phyloP scores from a whole-genome alignment of 164 flowering plant genomes.

The Chloranthus sessilifolius region DNA sequence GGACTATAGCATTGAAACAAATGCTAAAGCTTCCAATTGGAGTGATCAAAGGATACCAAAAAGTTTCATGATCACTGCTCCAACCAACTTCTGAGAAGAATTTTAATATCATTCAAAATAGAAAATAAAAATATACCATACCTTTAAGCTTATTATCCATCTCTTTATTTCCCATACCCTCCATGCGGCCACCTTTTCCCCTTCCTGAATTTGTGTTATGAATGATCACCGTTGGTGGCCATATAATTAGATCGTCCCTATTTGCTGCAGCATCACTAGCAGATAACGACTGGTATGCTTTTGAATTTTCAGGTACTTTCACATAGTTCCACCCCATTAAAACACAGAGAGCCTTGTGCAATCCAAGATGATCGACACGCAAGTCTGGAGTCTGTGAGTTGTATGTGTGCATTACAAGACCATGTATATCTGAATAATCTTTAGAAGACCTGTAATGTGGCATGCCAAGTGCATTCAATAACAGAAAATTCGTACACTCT shows the following conservation, averaged over 20 bases:
- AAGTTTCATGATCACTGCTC: not conserved
- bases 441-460: constrained; percentile 70
- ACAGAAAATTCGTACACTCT: constrained; percentile 25
- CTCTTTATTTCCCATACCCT: constrained; percentile 86
- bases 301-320: constrained; percentile 74
- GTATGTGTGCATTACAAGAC: constrained; percentile 85
- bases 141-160: constrained; percentile 92
- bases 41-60: not conserved
- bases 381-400: constrained; percentile 54
- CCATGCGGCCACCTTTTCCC: constrained; percentile 85
- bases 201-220: constrained; percentile 83
- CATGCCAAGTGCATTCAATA: constrained; percentile 41
- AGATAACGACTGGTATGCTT: constrained; percentile 62
- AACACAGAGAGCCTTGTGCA: constrained; percentile 90
- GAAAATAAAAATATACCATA: constrained; percentile 30
- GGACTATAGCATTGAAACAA: not conserved
- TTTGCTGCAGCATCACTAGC: constrained; percentile 68
- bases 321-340: constrained; percentile 88
- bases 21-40: not conserved
- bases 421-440: constrained; percentile 76
- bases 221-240: constrained; percentile 92
- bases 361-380: constrained; percentile 80
- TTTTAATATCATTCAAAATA: not conserved
- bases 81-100: not conserved
- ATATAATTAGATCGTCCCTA: constrained; percentile 77